Evolutionary conservation across 169 alveolate species (phyloP).

Genomic region (Plasmodium knowlesi): DNA sequence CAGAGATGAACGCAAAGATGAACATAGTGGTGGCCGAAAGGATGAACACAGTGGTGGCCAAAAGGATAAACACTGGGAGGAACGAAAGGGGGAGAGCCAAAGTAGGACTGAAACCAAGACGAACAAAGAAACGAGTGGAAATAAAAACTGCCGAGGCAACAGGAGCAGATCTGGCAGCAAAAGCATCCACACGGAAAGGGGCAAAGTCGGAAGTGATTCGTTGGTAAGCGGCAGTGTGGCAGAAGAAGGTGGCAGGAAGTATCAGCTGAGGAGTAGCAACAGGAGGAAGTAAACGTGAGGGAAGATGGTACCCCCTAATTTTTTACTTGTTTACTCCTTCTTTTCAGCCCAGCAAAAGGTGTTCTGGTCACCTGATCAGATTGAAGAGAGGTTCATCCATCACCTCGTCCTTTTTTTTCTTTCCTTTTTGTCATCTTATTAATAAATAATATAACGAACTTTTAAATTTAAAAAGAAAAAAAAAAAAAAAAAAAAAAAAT

Average conservation of each 20-base stretch:
- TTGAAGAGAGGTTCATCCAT: not conserved
- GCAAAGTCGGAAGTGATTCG: not conserved
- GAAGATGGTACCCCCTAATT: not conserved
- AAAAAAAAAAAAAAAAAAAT: no score
- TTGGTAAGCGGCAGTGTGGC: not conserved
- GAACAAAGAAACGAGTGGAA: not conserved
- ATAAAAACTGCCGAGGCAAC: not conserved
- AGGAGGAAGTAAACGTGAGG: not conserved
- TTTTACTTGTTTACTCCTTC: not conserved
- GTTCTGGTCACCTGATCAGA: not conserved
- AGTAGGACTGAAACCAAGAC: not conserved
- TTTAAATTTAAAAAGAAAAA: no score
- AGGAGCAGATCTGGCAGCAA: not conserved
- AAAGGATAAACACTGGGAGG: no score
- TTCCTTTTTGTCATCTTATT: not conserved
- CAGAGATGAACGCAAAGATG: no score
- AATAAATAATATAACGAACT: not conserved
- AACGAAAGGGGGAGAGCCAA: not conserved
- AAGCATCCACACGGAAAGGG: not conserved
- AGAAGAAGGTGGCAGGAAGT: not conserved
- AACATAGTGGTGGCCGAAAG: no score
- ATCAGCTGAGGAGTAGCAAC: slow-evolving; percentile 9
- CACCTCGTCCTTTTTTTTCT: not conserved
- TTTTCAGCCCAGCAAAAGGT: not conserved
- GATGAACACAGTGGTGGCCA: no score